Percentiles rank a stretch among this genome's conserved stretches.
Conservation (phyloP, 2,329 filamentous ascomycete species). For the Diplodia intermedia region DNA sequence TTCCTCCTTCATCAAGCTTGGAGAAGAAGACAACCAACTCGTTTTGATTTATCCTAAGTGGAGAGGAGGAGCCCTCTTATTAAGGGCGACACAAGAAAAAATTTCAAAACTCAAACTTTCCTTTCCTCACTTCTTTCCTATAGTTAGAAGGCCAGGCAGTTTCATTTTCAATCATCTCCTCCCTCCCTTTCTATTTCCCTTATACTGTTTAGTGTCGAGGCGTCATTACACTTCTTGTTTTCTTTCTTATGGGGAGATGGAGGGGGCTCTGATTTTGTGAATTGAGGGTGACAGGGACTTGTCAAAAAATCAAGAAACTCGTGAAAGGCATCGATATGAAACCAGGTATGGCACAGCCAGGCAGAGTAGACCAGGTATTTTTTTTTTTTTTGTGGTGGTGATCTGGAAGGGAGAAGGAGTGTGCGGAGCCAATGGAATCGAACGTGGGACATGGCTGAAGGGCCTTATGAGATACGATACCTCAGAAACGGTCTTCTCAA, state of each 20-base stretch:
- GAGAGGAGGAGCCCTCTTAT: too few relatives aligned
- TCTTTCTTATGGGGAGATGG: background rate
- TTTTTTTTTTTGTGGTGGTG: conserved; percentile 1
- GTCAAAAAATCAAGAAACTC: background rate
- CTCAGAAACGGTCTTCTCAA: background rate
- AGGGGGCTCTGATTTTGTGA: background rate
- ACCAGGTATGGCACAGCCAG: background rate
- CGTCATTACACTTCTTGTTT: background rate
- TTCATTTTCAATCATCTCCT: background rate
- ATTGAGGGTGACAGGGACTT: background rate
- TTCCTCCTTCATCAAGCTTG: background rate
- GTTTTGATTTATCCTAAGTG: too few relatives aligned
- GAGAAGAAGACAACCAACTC: background rate
- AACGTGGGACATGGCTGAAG: background rate
- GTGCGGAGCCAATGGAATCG: background rate
- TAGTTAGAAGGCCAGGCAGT: conserved; percentile 5
- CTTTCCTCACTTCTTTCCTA: background rate
- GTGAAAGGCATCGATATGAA: background rate
- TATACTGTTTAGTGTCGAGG: background rate
- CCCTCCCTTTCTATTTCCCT: background rate
- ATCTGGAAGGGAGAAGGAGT: background rate
- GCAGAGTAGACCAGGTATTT: conserved; percentile 1
- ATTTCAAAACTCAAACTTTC: background rate
- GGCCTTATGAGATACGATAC: background rate
- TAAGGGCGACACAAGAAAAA: background rate